Percentiles rank a stretch among this genome's conserved stretches.
Conservation (phyloP, 495 filamentous ascomycete species). For the Hypoxylon subgilvum region DNA sequence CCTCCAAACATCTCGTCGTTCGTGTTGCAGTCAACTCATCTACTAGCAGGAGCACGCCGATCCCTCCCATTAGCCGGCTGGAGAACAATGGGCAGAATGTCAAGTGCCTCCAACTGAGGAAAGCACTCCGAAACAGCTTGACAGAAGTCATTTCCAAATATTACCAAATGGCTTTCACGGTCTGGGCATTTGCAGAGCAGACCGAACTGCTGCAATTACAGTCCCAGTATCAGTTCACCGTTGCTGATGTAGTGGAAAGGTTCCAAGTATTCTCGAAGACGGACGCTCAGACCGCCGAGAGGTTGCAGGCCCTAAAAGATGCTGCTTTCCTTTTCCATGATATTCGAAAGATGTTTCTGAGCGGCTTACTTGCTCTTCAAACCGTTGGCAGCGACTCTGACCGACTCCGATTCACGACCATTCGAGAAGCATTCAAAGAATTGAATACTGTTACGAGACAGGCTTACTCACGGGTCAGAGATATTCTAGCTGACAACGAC, state of each 20-base stretch:
- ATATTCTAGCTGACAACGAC: conserved; percentile 82
- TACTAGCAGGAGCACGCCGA: conserved; percentile 71
- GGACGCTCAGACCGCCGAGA: conserved; percentile 75
- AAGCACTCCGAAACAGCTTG: conserved; percentile 71
- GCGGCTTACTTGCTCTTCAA: conserved; percentile 83
- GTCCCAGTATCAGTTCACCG: conserved; percentile 65
- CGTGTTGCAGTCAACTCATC: conserved; percentile 53
- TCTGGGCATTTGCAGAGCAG: conserved; percentile 76
- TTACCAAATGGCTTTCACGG: conserved; percentile 65
- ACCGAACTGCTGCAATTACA: conserved; percentile 59
- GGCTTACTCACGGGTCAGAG: conserved; percentile 61
- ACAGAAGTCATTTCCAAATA: conserved; percentile 72
- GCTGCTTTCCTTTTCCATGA: conserved; percentile 79
- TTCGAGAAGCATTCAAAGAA: conserved; percentile 74
- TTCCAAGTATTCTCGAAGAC: conserved; percentile 61
- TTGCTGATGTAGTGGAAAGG: conserved; percentile 61
- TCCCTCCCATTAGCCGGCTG: conserved; percentile 82
- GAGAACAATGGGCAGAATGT: conserved; percentile 79
- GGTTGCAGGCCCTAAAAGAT: conserved; percentile 78
- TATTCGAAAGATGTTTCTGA: conserved; percentile 80
- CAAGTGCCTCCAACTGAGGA: conserved; percentile 78
- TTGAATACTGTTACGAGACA: conserved; percentile 65
- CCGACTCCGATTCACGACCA: conserved; percentile 77
- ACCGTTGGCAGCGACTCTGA: conserved; percentile 84
- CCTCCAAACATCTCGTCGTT: not conserved